phyloP scores from a whole-genome alignment of 2,329 filamentous ascomycete genomes.

The Cladosporium colombiae region DNA sequence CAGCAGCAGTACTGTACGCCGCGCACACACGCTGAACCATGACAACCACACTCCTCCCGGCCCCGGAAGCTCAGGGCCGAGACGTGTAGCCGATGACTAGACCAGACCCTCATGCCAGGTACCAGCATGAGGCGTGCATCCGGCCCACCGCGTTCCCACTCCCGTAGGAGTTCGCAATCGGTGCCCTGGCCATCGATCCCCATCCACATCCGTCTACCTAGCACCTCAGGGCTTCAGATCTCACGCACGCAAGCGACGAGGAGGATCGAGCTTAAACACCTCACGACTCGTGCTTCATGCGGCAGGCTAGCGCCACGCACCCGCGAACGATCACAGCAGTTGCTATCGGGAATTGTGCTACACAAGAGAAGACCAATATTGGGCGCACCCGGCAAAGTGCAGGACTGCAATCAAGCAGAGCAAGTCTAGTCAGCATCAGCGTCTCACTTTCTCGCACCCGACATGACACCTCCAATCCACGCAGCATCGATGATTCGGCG shows the following conservation, averaged over 20 bases:
- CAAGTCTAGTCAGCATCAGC: conserved; percentile 7
- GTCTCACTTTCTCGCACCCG: conserved; percentile 17
- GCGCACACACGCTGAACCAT: not conserved
- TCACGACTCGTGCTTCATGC: conserved; percentile 7
- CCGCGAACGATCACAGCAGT: conserved; percentile 11
- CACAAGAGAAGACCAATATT: conserved; percentile 17
- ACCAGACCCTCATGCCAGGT: conserved; percentile 19
- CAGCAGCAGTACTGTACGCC: not conserved
- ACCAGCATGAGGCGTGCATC: conserved; percentile 16
- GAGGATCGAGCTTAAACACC: not conserved
- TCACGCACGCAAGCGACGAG: conserved; percentile 1
- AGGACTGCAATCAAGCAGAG: not conserved
- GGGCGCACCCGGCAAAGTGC: conserved; percentile 4
- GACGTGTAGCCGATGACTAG: conserved; percentile 17
- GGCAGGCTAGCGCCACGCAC: conserved; percentile 4
- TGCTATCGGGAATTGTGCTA: conserved; percentile 1
- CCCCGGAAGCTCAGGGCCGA: conserved; percentile 18
- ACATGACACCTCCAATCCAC: conserved; percentile 2
- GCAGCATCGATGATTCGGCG: conserved; percentile 15
- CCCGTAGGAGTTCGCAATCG: conserved; percentile 6
- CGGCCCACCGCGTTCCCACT: conserved; percentile 11
- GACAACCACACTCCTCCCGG: conserved; percentile 6
- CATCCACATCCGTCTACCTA: not conserved
- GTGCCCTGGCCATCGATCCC: not conserved
- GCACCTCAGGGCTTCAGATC: conserved; percentile 13